Conservation (phyloP, 352 stramenopile species). For the Pythium myriotylum region DNA sequence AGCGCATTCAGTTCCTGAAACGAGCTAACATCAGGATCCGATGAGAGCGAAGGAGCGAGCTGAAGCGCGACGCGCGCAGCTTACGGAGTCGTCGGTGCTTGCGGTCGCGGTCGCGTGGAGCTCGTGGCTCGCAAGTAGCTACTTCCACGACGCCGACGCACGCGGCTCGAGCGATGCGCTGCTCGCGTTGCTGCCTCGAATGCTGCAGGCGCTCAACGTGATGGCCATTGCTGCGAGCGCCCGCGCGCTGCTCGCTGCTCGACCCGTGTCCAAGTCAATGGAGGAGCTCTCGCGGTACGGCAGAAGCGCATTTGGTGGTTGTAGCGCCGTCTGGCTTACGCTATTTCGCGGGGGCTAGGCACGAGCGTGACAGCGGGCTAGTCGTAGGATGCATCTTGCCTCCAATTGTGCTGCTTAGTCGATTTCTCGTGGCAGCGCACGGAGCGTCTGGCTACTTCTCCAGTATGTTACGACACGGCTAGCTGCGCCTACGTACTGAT, state of each 20-base stretch:
- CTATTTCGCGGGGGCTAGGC: slow-evolving; percentile 27
- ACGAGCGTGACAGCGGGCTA: slow-evolving; percentile 58
- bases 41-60: slow-evolving; percentile 21
- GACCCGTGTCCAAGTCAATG: slow-evolving; percentile 25
- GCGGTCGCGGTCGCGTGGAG: slow-evolving; percentile 36
- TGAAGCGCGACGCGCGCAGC: slow-evolving; percentile 27
- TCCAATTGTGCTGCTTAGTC: slow-evolving; percentile 61
- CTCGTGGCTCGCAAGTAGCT: slow-evolving; percentile 28
- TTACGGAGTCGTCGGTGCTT: slow-evolving; percentile 41
- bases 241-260: slow-evolving; percentile 29
- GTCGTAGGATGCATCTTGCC: slow-evolving; percentile 61
- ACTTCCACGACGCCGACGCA: slow-evolving; percentile 3
- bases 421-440: slow-evolving; percentile 45
- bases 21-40: not conserved
- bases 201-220: slow-evolving; percentile 41
- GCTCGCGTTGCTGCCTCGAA: slow-evolving; percentile 26
- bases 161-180: slow-evolving; percentile 8
- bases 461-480: slow-evolving; percentile 17
- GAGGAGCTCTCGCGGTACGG: slow-evolving; percentile 20
- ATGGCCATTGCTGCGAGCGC: slow-evolving; percentile 32
- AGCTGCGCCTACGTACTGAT: not conserved
- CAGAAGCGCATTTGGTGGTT: not conserved
- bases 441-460: slow-evolving; percentile 25
- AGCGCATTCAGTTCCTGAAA: not conserved
- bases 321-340: too few species aligned